A percentile compares a stretch with the other conserved stretches of the same genome.
These are phyloP conservation scores for Colletotrichum australisinense DNA, from an alignment of 2,329 filamentous ascomycete species.

Conservation along the genomic window DNA sequence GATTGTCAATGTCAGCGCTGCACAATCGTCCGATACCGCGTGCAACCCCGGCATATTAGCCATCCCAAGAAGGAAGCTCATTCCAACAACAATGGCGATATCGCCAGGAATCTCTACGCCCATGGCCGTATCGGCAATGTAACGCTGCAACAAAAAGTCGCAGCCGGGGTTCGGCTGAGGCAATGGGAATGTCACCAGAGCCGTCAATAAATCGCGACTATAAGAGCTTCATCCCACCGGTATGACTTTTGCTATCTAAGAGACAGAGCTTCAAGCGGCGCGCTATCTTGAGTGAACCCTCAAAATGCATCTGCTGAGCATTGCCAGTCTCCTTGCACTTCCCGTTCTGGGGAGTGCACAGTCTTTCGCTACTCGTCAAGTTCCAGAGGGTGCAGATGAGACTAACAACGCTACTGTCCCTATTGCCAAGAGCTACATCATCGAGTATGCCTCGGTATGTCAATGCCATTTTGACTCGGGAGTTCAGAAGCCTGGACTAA, in stretches of 20 bases:
- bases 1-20: no score
- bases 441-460: constrained; percentile 31
- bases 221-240: background rate
- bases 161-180: no score
- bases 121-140: constrained; percentile 27
- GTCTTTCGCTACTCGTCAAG: background rate
- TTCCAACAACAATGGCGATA: constrained; percentile 22
- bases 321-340: constrained; percentile 18
- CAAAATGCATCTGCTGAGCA: constrained; percentile 21
- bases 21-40: background rate
- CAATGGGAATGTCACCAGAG: background rate
- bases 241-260: no score
- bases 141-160: constrained; percentile 5
- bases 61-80: constrained; percentile 32
- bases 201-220: background rate
- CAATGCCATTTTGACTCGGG: background rate
- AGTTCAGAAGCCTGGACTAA: background rate
- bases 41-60: background rate
- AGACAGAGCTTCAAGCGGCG: background rate
- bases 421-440: constrained; percentile 35
- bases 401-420: constrained; percentile 20
- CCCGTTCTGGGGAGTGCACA: constrained; percentile 4
- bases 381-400: constrained; percentile 5
- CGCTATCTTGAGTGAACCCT: background rate
- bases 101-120: constrained; percentile 6